Evolutionary conservation across 108 stramenopile genomes (phyloP).

Genomic region (Parietichytrium sp.): DNA sequence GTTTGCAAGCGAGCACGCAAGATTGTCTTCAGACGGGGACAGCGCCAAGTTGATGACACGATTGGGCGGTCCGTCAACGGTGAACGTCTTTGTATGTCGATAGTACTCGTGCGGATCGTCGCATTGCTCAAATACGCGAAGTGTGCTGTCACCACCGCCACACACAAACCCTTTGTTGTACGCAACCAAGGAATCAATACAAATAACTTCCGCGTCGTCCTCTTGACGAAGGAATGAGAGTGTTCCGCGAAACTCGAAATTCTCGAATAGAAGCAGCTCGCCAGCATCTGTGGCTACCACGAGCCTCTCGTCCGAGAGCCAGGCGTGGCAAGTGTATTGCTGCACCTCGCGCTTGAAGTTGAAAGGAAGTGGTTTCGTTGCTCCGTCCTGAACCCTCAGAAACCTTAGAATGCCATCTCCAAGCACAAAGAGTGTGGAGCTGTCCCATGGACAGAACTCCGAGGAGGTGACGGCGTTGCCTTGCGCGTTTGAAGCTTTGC

Average conservation of each 20-base stretch:
- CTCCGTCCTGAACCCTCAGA: slow-evolving; percentile 55
- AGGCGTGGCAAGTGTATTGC: slow-evolving; percentile 54
- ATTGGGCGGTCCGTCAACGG: slow-evolving; percentile 37
- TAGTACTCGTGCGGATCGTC: slow-evolving; percentile 48
- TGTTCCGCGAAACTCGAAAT: slow-evolving; percentile 49
- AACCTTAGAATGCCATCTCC: slow-evolving; percentile 56
- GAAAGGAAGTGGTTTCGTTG: slow-evolving; percentile 39
- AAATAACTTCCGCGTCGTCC: not conserved
- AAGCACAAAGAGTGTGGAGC: slow-evolving; percentile 45
- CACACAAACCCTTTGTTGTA: slow-evolving; percentile 49
- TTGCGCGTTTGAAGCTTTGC: slow-evolving; percentile 43
- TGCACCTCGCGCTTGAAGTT: slow-evolving; percentile 49
- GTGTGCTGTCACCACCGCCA: slow-evolving; percentile 36
- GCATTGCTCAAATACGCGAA: slow-evolving; percentile 47
- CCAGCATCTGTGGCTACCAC: slow-evolving; percentile 55
- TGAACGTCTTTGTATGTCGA: slow-evolving; percentile 41
- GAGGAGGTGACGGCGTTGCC: not conserved
- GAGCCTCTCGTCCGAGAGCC: slow-evolving; percentile 54
- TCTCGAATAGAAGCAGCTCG: slow-evolving; percentile 51
- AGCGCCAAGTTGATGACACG: slow-evolving; percentile 46
- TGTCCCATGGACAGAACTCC: slow-evolving; percentile 59
- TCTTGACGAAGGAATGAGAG: slow-evolving; percentile 38
- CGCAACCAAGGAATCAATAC: slow-evolving; percentile 16
- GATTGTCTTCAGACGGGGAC: slow-evolving; percentile 47
- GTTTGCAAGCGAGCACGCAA: slow-evolving; percentile 43